Evolutionary conservation across 805 yeast species (phyloP), one percentile per base, ranked within the genome.

Genomic region (Wickerhamiella azyma): DNA sequence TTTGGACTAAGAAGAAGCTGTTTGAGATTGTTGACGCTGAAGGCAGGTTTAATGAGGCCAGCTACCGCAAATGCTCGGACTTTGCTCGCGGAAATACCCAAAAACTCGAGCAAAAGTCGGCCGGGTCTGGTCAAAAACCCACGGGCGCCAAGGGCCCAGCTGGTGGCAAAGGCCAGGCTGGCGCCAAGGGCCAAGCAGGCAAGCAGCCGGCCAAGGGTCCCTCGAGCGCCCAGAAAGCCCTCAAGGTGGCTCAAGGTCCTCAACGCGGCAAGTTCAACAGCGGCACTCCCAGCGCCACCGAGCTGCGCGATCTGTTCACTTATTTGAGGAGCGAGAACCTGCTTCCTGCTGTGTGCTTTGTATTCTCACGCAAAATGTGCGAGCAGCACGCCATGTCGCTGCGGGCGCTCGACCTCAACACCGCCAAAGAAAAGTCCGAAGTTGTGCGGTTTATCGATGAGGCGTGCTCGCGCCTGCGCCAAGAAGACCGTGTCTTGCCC

Each of bases 271-370:
- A 63, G 50, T 67, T 62, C 46, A 69, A 66, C 49, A 65, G 74
- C 52, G 78, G 79, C 56, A 80, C 80, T 0, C 94, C 95, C 19
- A 79, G 77, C 48, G 85, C 82, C 55, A 80, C 75, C 54, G 77
- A 89, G 0, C 83, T 96, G 86, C 60, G 74, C 2, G 74, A 77
- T 19, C 61, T 92, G 30, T 84, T 84, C 8, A 83, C 83, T 46
- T 76, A 73, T 50, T 65, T 92, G 53, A 76, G 77, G 52, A 70
- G 73, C 28, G 70, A 81, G 39, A 75, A 75, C 40, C 66, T 92
- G n/a, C 67, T 88, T 24, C 98, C 98, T 0, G 95, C 84, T 2
- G 97, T 92, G 14, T 69, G 85, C 4, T 92, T 92, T 59, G 97
- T 92, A 1, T 92, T 92, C 58, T 85, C 96, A 26, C 85, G 92